Base-by-base conservation (phyloP, 75 land plant genomes). In the Picea sitchensis region DNA sequence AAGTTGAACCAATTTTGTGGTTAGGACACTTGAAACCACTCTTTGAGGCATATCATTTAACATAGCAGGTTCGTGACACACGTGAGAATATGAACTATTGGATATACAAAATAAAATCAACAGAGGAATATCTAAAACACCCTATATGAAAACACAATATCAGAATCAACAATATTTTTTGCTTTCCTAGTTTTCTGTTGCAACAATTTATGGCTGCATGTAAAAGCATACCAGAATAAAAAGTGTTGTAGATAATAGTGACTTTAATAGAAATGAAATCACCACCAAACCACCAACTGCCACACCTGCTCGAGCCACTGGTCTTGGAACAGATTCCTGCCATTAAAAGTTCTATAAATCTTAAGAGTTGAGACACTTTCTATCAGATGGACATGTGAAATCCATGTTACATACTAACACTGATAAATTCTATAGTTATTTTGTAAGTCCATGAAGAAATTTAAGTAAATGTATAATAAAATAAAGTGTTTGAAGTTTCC, bases 281-380 rank as follows among this genome's bases (percentile, higher is more conserved):
- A 88, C 77, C 4, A 78, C 15, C 59, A 74, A 62, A 58, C 84
- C 89, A 78, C 83, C 90, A 59, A 83, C 59, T 59, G 86, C 81
- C 8, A 91, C 94, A 57, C 83, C 83, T 61, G 90, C 84, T 75
- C 90, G 92, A 51, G 96, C 96, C 57, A 93, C 78, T 26, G 91
- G 87, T 77, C 94, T 90, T 51, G 96, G 96, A 61, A 93, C 86
- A 44, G 89, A 69, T 65, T 80, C 85, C 96, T 93, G 79, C 44
- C 18, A 78, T 63, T 63, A 78, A 77, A 79, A 36, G 76, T 62
- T 26, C 17, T 69, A 54, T 64, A n/a, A 58, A 17, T 80, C 31
- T 44, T 63, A 77, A 64, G 20, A 44, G 17, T 62, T 6, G 3
- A 80, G 6, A n/a, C 11, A 75, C 8, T 6, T 47, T 47, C 15